Percentiles rank a stretch among this genome's conserved stretches.
Conservation (phyloP, 2,329 filamentous ascomycete genomes). For the Cephalotrichum gorgonifer region DNA sequence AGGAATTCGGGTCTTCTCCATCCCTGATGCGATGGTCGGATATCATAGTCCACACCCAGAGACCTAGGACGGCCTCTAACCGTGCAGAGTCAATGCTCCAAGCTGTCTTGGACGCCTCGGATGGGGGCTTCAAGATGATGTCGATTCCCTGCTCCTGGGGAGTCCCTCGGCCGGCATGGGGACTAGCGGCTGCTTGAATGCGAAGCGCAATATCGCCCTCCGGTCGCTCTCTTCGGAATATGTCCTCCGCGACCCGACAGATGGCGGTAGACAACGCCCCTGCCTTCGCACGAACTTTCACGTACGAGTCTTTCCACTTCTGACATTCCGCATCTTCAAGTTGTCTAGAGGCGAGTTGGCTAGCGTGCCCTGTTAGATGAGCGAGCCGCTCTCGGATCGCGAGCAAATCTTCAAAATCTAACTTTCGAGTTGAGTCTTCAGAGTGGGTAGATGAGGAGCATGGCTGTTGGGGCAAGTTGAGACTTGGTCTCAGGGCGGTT, state of each 20-base stretch:
- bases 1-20: background rate
- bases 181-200: background rate
- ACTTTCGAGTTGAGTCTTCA: background rate
- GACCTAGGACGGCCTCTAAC: constrained; percentile 11
- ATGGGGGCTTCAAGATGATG: background rate
- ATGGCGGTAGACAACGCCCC: constrained; percentile 3
- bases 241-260: constrained; percentile 3
- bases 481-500: background rate
- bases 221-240: background rate
- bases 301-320: constrained; percentile 7
- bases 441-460: background rate
- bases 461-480: background rate
- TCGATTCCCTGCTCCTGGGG: background rate
- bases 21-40: background rate
- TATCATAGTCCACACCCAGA: constrained; percentile 10
- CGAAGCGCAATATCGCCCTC: background rate
- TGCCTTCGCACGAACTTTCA: constrained; percentile 8
- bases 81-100: constrained; percentile 9
- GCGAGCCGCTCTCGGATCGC: constrained; percentile 6
- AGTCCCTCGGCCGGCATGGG: background rate
- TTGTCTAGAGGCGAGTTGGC: background rate
- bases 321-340: background rate
- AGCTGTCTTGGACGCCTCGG: background rate
- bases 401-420: background rate
- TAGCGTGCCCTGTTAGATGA: constrained; percentile 5